A percentile compares a stretch with the other conserved stretches of the same genome.
These are phyloP conservation scores for Penicillium expansum DNA, from an alignment of 2,329 filamentous ascomycete genomes.

Conservation along the genomic window DNA sequence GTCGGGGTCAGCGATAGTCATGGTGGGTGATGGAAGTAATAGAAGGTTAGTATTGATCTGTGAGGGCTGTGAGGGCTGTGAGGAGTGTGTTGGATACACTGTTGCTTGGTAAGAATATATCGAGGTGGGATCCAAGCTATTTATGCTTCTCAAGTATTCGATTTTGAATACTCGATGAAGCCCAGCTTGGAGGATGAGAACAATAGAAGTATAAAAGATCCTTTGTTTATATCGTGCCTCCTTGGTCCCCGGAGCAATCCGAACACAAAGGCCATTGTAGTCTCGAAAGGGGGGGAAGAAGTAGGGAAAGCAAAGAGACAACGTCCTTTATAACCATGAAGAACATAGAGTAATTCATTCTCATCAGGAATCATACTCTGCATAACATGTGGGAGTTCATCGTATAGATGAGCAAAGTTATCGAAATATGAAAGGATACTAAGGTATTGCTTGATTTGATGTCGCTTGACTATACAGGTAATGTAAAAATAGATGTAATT, in stretches of 20 bases:
- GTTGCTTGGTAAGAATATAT: neutral
- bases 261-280: neutral
- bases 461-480: neutral
- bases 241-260: neutral
- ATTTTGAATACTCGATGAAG: neutral
- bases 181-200: neutral
- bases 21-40: neutral
- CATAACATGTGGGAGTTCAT: too few species aligned
- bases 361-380: neutral
- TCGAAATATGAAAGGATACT: neutral
- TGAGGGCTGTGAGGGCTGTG: neutral
- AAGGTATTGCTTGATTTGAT: neutral
- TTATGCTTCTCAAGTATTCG: neutral
- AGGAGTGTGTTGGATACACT: neutral
- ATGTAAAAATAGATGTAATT: neutral
- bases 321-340: neutral
- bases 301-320: neutral
- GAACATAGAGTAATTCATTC: neutral
- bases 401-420: neutral
- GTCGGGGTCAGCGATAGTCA: neutral
- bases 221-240: neutral
- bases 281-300: neutral
- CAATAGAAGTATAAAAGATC: neutral
- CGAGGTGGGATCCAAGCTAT: neutral
- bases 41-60: neutral